Base-by-base conservation (phyloP, 345 rosid genomes). In the Viola odorata region DNA sequence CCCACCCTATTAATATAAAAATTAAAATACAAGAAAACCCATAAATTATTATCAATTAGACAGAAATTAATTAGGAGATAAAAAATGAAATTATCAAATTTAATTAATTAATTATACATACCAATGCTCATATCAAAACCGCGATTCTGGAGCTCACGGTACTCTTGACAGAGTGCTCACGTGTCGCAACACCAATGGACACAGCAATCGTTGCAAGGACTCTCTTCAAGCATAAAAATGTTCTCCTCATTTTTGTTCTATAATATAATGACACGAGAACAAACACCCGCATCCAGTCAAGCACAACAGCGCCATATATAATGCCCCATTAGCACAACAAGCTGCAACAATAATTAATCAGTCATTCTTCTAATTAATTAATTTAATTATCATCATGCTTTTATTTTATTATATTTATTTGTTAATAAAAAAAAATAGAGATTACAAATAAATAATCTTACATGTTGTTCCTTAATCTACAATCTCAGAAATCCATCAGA, bases 161-260 rank as follows among this genome's bases (percentile, higher is more conserved):
- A 74, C 42, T 85, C 86, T 70, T 85, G 88, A 60, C 85, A 81
- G 12, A 83, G 70, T 2, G 86, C 86, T 65, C 84, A 85, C 36
- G 47, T 8, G 65, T 50, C 70, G 53, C 85, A 83, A 23, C 70
- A 64, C 67, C 70, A 79, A 52, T 83, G 88, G 16, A 78, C 83
- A 0, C 83, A 55, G 70, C 86, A 85, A 58, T 83, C 91, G 0
- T 70, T 71, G 60, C 77, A 77, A 4, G 91, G 88, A 41, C 69
- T 70, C 36, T 85, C 91, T 5, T 58, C 72, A 62, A 85, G 66
- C 40, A 78, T 82, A 53, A n/a, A n/a, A 48, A 83, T 42, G 77
- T 78, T 5, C 42, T 79, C 66, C 91, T 69, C 42, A 83, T 17
- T 63, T 57, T 72, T 11, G 84, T 67, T n/a, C 88, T 74, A 48